Percentiles rank a stretch among this genome's conserved stretches.
Conservation (phyloP, 148 eudicot genomes). For the Chenopodium suecicum region DNA sequence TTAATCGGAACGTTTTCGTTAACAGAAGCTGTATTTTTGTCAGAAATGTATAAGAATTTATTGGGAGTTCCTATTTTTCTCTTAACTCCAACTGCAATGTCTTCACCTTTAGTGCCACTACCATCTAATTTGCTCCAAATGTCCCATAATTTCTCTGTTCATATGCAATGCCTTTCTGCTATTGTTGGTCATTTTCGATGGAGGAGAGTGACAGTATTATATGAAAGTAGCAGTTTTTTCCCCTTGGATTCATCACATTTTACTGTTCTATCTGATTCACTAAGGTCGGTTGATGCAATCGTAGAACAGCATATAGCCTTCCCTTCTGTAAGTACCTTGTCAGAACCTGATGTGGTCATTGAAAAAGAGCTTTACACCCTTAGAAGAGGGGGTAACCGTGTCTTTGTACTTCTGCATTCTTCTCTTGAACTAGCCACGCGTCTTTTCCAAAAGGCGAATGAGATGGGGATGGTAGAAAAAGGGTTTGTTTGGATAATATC, state of each 20-base stretch:
- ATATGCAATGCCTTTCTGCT: slow-evolving; percentile 42
- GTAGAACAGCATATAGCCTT: slow-evolving; percentile 25
- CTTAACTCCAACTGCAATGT: slow-evolving; percentile 26
- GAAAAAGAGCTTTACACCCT: slow-evolving; percentile 26
- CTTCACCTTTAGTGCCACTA: slow-evolving; percentile 7
- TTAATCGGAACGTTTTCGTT: slow-evolving; percentile 27
- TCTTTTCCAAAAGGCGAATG: slow-evolving; percentile 35
- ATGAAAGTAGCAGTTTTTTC: slow-evolving; percentile 26
- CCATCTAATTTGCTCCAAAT: slow-evolving; percentile 31
- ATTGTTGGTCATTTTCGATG: slow-evolving; percentile 41
- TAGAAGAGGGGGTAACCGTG: slow-evolving; percentile 24
- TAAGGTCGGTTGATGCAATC: slow-evolving; percentile 24
- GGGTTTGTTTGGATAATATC: slow-evolving; percentile 40
- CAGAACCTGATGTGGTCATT: slow-evolving; percentile 19
- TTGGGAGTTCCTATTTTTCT: slow-evolving; percentile 31
- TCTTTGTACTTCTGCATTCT: slow-evolving; percentile 29
- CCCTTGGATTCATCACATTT: slow-evolving; percentile 21
- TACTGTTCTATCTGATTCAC: slow-evolving; percentile 37
- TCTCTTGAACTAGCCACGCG: slow-evolving; percentile 22
- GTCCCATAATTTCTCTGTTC: slow-evolving; percentile 27
- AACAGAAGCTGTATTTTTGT: slow-evolving; percentile 31
- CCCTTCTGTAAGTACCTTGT: slow-evolving; percentile 17
- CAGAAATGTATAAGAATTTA: slow-evolving; percentile 11
- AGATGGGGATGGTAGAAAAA: slow-evolving; percentile 36
- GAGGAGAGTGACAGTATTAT: slow-evolving; percentile 40